Conservation (phyloP, 441 rosid genomes). For the Pelargonium fulgidum region DNA sequence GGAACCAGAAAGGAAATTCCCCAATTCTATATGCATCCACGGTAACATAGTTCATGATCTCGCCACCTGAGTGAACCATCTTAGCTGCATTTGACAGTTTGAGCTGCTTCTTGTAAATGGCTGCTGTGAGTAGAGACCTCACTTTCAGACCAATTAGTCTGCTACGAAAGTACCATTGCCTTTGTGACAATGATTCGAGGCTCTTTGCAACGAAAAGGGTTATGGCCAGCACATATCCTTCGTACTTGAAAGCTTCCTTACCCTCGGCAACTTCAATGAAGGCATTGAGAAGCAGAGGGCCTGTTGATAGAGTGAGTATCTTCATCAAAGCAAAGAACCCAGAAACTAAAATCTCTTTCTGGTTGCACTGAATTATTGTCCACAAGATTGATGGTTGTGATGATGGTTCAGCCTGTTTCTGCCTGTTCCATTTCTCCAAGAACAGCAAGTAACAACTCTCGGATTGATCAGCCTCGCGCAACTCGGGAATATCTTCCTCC, state of each 20-base stretch:
- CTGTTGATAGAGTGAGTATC: conserved; percentile 63
- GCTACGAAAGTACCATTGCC: conserved; percentile 88
- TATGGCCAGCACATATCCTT: conserved; percentile 71
- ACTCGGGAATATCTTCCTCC: conserved; percentile 60
- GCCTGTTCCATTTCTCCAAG: conserved; percentile 44
- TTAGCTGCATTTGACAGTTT: conserved; percentile 69
- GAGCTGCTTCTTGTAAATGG: conserved; percentile 77
- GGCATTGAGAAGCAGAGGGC: conserved; percentile 77
- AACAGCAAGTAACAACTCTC: conserved; percentile 60
- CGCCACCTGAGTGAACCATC: conserved; percentile 71
- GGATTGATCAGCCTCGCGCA: conserved; percentile 53
- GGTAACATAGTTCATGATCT: conserved; percentile 83
- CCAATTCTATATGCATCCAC: conserved; percentile 94
- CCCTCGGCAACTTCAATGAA: conserved; percentile 92
- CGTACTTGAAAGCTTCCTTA: conserved; percentile 48
- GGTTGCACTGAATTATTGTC: conserved; percentile 54
- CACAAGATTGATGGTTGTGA: conserved; percentile 50
- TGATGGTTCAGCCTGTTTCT: conserved; percentile 39
- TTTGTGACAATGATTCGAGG: conserved; percentile 74
- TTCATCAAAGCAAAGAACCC: conserved; percentile 84
- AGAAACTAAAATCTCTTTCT: conserved; percentile 61
- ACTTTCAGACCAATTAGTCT: conserved; percentile 73
- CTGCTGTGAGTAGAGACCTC: conserved; percentile 77
- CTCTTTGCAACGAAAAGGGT: conserved; percentile 53
- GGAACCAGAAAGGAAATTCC: conserved; percentile 93